phyloP scores from a whole-genome alignment of 2,329 filamentous ascomycete genomes.

The Didymella arachidicola region DNA sequence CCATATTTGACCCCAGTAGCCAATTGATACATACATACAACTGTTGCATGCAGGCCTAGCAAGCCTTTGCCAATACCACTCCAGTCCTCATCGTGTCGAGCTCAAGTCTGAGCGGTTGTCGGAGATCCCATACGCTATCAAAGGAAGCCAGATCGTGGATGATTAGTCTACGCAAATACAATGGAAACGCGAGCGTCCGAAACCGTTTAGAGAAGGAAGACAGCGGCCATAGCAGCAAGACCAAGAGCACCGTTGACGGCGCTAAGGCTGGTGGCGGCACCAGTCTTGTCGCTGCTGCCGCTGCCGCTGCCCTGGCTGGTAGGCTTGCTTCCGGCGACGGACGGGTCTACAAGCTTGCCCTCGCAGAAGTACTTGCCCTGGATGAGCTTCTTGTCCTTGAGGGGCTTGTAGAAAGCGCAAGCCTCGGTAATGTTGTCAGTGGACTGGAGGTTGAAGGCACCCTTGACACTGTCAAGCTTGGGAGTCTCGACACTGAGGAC shows the following conservation, averaged over 20 bases:
- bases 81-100: slow-evolving; percentile 35
- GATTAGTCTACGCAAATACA: slow-evolving; percentile 52
- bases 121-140: slow-evolving; percentile 44
- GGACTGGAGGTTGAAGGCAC: slow-evolving; percentile 61
- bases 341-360: slow-evolving; percentile 50
- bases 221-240: slow-evolving; percentile 57
- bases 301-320: slow-evolving; percentile 37
- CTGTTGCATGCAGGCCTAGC: slow-evolving; percentile 43
- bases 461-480: slow-evolving; percentile 55
- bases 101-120: slow-evolving; percentile 34
- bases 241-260: slow-evolving; percentile 53
- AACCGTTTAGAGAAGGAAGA: slow-evolving; percentile 56
- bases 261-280: slow-evolving; percentile 52
- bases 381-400: slow-evolving; percentile 53
- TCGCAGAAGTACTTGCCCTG: slow-evolving; percentile 54
- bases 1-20: slow-evolving; percentile 40
- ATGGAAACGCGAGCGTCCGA: slow-evolving; percentile 49
- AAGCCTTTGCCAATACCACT: slow-evolving; percentile 33
- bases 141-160: slow-evolving; percentile 44
- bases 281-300: slow-evolving; percentile 36
- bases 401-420: slow-evolving; percentile 54
- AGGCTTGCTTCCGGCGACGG: slow-evolving; percentile 43
- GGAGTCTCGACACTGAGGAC: slow-evolving; percentile 72
- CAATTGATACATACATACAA: slow-evolving; percentile 51
- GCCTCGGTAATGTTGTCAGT: slow-evolving; percentile 51